Evolutionary conservation across 495 filamentous ascomycete species (phyloP), one percentile per base, ranked within the genome.

Genomic region (Glutinoglossum americanum): DNA sequence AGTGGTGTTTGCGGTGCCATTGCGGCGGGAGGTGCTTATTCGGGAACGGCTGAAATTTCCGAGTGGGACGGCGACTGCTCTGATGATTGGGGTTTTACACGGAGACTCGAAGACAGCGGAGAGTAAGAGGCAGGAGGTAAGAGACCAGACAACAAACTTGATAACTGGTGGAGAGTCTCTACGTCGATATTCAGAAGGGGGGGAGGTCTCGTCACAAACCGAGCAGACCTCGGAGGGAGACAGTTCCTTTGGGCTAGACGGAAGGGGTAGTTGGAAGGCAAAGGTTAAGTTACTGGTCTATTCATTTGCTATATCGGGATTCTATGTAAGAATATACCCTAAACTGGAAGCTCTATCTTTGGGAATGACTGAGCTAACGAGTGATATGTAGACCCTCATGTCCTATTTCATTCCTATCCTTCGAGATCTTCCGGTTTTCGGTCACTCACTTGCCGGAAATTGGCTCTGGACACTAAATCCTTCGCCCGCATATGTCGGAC

Each of bases 381-480:
- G 2, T 3, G 19, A 19, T 33, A 30, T 45, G 19, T 60, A 85
- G 81, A 96, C 93, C 0, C 70, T 97, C n/a, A 74, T 81, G 17
- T 89, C 87, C 0, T 97, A 94, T 65, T 98, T 98, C 67, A 74
- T 96, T 33, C 93, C 92, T 0, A 72, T 89, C 37, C 70, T 96
- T 28, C 81, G 87, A 21, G 80, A 86, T 62, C 72, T 98, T 39
- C 92, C 93, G 4, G 72, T 98, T 37, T 84, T 97, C 62, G 92
- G 92, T 0, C 66, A 76, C 0, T 67, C 75, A 7, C 76, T 93
- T 9, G 89, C 88, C 0, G 67, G 73, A 17, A 80, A 80, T 23
- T 98, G 90, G 90, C 73, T 97, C 2, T 99, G 92, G 92, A 90
- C 85, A 19, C 74, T 99, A 15, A 99, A 99, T 59, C 92, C 93